Conservation (phyloP, 108 stramenopile species). For the Aurantiochytrium sp. region DNA sequence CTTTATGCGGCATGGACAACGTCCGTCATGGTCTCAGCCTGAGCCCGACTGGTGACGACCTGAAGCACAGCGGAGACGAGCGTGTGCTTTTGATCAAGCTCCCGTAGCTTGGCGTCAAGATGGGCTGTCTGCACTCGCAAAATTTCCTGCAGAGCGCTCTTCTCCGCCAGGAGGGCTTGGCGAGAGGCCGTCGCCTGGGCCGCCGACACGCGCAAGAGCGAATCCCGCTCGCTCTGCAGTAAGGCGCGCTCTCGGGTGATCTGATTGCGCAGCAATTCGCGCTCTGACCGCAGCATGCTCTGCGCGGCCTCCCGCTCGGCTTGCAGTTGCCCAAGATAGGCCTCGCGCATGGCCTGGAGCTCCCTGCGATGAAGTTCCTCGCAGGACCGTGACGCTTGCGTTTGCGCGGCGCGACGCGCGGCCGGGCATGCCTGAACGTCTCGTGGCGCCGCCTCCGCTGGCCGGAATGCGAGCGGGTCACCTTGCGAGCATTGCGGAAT, state of each 20-base stretch:
- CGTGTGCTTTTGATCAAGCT: not conserved
- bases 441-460: too few relatives aligned
- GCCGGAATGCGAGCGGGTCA: too few relatives aligned
- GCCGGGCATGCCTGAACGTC: too few relatives aligned
- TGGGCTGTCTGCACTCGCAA: not conserved
- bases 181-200: not conserved
- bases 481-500: too few relatives aligned
- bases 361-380: not conserved
- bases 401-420: too few relatives aligned
- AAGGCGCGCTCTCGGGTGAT: not conserved
- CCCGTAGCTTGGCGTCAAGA: not conserved
- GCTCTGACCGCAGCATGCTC: not conserved
- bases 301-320: not conserved
- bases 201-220: not conserved
- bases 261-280: not conserved
- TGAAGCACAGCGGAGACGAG: not conserved
- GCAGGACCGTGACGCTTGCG: not conserved
- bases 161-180: not conserved
- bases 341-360: not conserved
- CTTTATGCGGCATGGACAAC: too few relatives aligned
- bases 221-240: not conserved
- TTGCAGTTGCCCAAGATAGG: not conserved
- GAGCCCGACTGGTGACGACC: too few relatives aligned
- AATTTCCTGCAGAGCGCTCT: not conserved
- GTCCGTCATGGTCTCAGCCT: too few relatives aligned